phyloP scores from a whole-genome alignment of 257 asterid species.

The Paulownia fortunei region DNA sequence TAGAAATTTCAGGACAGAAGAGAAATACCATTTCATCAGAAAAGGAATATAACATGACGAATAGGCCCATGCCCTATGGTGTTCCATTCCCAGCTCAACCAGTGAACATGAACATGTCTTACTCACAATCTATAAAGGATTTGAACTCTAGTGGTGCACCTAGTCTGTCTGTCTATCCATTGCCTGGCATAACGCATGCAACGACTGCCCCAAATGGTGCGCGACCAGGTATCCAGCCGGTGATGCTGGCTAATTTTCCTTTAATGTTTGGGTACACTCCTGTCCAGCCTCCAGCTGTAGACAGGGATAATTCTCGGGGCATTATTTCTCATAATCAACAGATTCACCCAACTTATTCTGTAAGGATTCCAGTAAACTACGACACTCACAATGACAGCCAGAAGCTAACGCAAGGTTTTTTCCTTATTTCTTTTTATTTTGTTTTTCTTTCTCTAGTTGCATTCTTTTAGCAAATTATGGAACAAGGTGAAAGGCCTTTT shows the following conservation, averaged over 20 bases:
- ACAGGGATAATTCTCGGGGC: slow-evolving; percentile 70
- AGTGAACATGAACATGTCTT: slow-evolving; percentile 58
- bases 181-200: slow-evolving; percentile 66
- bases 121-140: slow-evolving; percentile 64
- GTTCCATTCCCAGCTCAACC: slow-evolving; percentile 58
- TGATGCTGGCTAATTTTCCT: slow-evolving; percentile 65
- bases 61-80: slow-evolving; percentile 51
- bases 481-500: background rate
- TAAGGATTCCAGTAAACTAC: slow-evolving; percentile 52
- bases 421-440: slow-evolving; percentile 21
- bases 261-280: slow-evolving; percentile 77
- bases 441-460: background rate
- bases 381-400: slow-evolving; percentile 61
- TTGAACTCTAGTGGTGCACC: slow-evolving; percentile 48
- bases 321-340: slow-evolving; percentile 65
- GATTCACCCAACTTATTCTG: slow-evolving; percentile 51
- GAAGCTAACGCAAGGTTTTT: slow-evolving; percentile 76
- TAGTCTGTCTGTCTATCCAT: slow-evolving; percentile 50
- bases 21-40: slow-evolving; percentile 71
- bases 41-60: slow-evolving; percentile 63
- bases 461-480: background rate
- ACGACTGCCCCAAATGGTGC: slow-evolving; percentile 57
- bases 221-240: slow-evolving; percentile 55
- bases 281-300: slow-evolving; percentile 78
- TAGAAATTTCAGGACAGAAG: slow-evolving; percentile 68